Conservation (phyloP, 768 basidiomycete species). For the Collybia sp. region DNA sequence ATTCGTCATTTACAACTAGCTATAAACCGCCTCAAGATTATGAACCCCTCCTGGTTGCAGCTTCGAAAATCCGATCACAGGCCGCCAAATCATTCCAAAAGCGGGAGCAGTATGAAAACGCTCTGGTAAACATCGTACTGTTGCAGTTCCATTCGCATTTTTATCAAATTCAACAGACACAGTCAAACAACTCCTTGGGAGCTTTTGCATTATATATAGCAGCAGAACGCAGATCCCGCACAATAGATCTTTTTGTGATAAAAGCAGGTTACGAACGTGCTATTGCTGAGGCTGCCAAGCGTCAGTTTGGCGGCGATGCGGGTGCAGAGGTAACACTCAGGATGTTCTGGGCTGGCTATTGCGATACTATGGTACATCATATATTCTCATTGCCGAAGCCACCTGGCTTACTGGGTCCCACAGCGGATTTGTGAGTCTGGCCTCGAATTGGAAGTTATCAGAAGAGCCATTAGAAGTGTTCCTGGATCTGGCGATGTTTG, state of each 20-base stretch:
- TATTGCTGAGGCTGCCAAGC: constrained; percentile 64
- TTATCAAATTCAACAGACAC: constrained; percentile 17
- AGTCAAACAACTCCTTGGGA: constrained; percentile 44
- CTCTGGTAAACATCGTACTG: constrained; percentile 41
- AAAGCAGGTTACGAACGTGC: constrained; percentile 67
- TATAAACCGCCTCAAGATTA: constrained; percentile 74
- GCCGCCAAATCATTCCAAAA: constrained; percentile 58
- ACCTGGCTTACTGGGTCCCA: not conserved
- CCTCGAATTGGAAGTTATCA: constrained; percentile 36
- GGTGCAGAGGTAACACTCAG: constrained; percentile 56
- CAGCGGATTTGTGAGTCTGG: constrained; percentile 44
- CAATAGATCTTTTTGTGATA: constrained; percentile 55
- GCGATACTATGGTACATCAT: constrained; percentile 58
- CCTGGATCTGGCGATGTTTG: constrained; percentile 76
- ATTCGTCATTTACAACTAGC: constrained; percentile 85
- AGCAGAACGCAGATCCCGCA: constrained; percentile 56
- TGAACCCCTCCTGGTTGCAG: constrained; percentile 68
- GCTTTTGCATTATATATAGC: constrained; percentile 60
- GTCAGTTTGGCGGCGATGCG: constrained; percentile 47
- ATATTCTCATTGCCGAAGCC: not conserved
- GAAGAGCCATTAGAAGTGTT: constrained; percentile 65
- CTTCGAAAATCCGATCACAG: constrained; percentile 65
- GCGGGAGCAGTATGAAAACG: constrained; percentile 57
- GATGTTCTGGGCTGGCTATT: constrained; percentile 70
- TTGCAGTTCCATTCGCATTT: not conserved